These are phyloP conservation scores for Rhizophora mangle DNA, from an alignment of 345 rosid species.

Conservation along the genomic window DNA sequence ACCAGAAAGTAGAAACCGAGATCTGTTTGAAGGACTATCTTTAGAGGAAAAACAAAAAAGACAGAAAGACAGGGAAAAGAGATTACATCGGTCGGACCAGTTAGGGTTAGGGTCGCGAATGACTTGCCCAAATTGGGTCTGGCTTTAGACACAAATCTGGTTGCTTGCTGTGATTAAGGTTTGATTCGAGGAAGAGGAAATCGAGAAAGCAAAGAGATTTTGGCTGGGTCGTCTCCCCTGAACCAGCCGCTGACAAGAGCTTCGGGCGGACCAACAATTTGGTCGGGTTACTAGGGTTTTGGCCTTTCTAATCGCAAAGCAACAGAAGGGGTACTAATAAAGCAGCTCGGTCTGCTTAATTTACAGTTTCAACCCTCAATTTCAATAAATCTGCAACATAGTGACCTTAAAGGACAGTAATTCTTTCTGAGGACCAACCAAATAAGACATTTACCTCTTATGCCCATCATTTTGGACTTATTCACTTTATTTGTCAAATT, in stretches of 20 bases:
- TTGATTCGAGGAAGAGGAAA: not conserved
- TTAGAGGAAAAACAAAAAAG: not conserved
- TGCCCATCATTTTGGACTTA: too few relatives aligned
- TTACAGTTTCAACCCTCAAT: too few relatives aligned
- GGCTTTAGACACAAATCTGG: conserved; percentile 10
- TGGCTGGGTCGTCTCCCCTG: not conserved
- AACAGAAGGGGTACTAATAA: not conserved
- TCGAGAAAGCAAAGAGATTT: not conserved
- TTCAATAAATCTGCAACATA: too few relatives aligned
- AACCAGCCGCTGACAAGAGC: not conserved
- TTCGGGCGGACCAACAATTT: conserved; percentile 10
- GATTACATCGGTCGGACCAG: conserved; percentile 11
- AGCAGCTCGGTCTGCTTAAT: not conserved
- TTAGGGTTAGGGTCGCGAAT: conserved; percentile 7
- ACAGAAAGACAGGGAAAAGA: not conserved
- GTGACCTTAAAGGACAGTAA: too few relatives aligned
- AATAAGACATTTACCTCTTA: too few relatives aligned
- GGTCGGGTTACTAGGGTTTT: conserved; percentile 14
- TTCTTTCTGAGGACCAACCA: too few relatives aligned
- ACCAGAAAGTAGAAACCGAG: not conserved
- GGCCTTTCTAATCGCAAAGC: not conserved
- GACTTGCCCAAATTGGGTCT: conserved; percentile 6
- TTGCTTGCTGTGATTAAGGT: not conserved
- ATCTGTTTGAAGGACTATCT: not conserved
- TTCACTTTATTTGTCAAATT: too few relatives aligned